Percentiles rank a stretch among this genome's conserved stretches.
These are phyloP conservation scores for Poa pratensis DNA, from an alignment of 176 grass and related monocot species.

Conservation along the genomic window DNA sequence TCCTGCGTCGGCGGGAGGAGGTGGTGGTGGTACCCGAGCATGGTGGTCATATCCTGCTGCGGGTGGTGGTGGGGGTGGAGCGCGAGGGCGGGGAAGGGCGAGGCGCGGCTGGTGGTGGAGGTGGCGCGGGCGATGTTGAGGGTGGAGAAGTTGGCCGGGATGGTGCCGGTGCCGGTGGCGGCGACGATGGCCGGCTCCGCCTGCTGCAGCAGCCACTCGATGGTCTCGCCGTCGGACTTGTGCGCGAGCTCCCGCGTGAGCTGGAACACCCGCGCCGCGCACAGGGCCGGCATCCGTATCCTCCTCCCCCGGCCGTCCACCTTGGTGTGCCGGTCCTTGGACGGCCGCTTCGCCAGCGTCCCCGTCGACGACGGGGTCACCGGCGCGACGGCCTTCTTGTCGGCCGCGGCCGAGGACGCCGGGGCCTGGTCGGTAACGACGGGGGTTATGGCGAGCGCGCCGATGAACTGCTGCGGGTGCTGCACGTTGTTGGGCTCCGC, in stretches of 20 bases:
- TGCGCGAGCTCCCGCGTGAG: slow-evolving; percentile 94
- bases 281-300: slow-evolving; percentile 98
- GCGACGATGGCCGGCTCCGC: slow-evolving; percentile 95
- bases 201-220: slow-evolving; percentile 98
- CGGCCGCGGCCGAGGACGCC: slow-evolving; percentile 44
- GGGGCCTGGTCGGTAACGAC: slow-evolving; percentile 38
- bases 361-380: not conserved
- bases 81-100: slow-evolving; percentile 46
- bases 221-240: slow-evolving; percentile 98
- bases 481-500: slow-evolving; percentile 41
- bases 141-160: slow-evolving; percentile 86
- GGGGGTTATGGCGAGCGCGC: slow-evolving; percentile 57
- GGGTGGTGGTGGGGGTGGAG: slow-evolving; percentile 57
- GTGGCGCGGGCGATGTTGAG: slow-evolving; percentile 63
- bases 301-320: slow-evolving; percentile 86
- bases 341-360: slow-evolving; percentile 63
- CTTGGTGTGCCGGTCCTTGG: slow-evolving; percentile 97
- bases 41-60: slow-evolving; percentile 72
- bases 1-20: slow-evolving; percentile 54
- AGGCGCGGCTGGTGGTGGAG: slow-evolving; percentile 43
- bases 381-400: slow-evolving; percentile 62
- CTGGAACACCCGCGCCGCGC: slow-evolving; percentile 95
- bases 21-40: slow-evolving; percentile 87
- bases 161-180: slow-evolving; percentile 91
- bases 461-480: slow-evolving; percentile 59